Base-by-base conservation (phyloP, 768 basidiomycete genomes). In the Hydnomerulius pinastri region DNA sequence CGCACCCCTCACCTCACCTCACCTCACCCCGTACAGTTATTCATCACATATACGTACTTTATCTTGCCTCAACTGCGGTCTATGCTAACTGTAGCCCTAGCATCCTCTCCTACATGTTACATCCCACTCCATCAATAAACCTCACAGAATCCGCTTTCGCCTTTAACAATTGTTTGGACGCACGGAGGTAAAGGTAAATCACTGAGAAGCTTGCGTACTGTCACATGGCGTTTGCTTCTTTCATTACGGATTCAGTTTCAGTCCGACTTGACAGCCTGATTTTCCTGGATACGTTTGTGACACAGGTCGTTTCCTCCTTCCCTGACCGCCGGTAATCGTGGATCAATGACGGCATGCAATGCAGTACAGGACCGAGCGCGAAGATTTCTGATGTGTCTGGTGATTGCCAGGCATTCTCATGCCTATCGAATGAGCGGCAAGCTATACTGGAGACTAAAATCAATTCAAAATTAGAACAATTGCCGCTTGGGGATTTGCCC, bases 31-130 rank as follows among this genome's bases (percentile, higher is more conserved):
- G 11, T 25, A 18, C 17, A 35, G 35, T 24, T 37, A 37, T 36
- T 36, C 3, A 10, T 43, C 36, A 6, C 11, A 4, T 25, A 43
- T 29, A 39, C 43, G n/a, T 44, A 50, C 17, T 8, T 49, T 45
- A 46, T 51, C 36, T 39, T 15, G 25, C 29, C 23, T 24, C 29
- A 15, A 18, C 9, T 36, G 38, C 27, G 17, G 10, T 17, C 13
- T 6, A 15, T 41, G 5, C 28, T 37, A 29, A 56, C 27, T 66
- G 61, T 66, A 66, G 58, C 51, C 12, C 48, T 60, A 64, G 48
- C 11, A 42, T 29, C 30, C 2, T 27, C 11, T 15, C 23, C 32
- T 15, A 20, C 33, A 15, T 24, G 36, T 54, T 46, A 15, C 24
- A 15, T 15, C 21, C 28, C 4, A 49, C 15, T 18, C 21, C 27